These are phyloP conservation scores for Cystobasidium ongulense DNA, from an alignment of 768 basidiomycete genomes.

Conservation along the genomic window DNA sequence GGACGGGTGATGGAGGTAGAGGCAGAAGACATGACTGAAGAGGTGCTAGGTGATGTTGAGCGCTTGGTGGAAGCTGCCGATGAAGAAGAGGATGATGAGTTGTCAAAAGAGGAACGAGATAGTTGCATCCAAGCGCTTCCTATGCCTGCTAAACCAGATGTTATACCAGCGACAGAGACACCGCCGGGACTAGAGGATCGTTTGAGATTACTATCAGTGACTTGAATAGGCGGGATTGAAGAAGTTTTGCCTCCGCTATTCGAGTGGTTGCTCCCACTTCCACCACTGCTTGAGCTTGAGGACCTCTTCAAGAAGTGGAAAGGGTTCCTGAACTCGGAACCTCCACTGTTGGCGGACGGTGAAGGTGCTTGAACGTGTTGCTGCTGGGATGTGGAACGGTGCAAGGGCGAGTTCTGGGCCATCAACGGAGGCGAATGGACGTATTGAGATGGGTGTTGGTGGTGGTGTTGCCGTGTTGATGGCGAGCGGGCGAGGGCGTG, in stretches of 20 bases:
- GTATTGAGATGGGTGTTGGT: not conserved
- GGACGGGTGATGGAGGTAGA: not conserved
- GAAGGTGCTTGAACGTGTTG: not conserved
- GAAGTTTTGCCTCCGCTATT: conserved; percentile 1
- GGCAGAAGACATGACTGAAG: not conserved
- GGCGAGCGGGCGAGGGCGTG: not conserved
- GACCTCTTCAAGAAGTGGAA: conserved; percentile 28
- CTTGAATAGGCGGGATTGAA: not conserved
- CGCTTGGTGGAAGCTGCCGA: conserved; percentile 1
- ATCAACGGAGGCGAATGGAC: not conserved
- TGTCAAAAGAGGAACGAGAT: conserved; percentile 7
- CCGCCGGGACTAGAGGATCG: not conserved
- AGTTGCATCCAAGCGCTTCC: conserved; percentile 1
- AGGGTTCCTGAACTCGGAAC: conserved; percentile 13
- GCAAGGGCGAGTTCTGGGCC: not conserved
- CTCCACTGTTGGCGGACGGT: not conserved
- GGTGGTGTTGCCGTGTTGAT: not conserved
- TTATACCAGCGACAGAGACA: not conserved
- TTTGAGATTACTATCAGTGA: not conserved
- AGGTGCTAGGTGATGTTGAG: not conserved
- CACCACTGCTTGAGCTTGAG: conserved; percentile 3
- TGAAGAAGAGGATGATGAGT: not conserved
- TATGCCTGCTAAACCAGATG: not conserved
- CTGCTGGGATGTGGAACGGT: not conserved
- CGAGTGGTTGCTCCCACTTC: not conserved